Percentiles rank a stretch among this genome's conserved stretches.
phyloP scores from a whole-genome alignment of 2,329 filamentous ascomycete species.

The Cladosporium sp. region DNA sequence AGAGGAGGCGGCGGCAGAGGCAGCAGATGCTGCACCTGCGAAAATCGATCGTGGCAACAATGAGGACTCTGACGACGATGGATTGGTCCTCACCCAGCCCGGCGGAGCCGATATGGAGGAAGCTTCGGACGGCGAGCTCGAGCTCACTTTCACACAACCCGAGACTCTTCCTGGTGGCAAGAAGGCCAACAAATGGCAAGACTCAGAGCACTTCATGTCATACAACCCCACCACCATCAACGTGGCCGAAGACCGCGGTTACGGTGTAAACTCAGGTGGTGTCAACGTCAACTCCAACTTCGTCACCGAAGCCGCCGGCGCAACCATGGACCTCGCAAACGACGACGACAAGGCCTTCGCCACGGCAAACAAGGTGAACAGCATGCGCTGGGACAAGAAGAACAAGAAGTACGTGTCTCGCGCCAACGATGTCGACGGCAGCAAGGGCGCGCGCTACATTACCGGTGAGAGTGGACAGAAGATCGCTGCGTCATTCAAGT shows the following conservation, averaged over 20 bases:
- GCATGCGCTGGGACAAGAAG: slow-evolving; percentile 96
- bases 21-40: slow-evolving; percentile 6
- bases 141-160: slow-evolving; percentile 51
- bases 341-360: slow-evolving; percentile 85
- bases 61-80: slow-evolving; percentile 38
- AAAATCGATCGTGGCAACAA: slow-evolving; percentile 42
- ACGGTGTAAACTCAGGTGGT: slow-evolving; percentile 81
- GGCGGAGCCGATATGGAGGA: slow-evolving; percentile 41
- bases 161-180: slow-evolving; percentile 22
- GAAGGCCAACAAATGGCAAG: slow-evolving; percentile 62
- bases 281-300: slow-evolving; percentile 68
- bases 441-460: slow-evolving; percentile 64
- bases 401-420: slow-evolving; percentile 90
- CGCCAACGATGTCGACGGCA: slow-evolving; percentile 93
- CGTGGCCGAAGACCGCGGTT: slow-evolving; percentile 83
- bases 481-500: slow-evolving; percentile 91
- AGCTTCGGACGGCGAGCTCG: slow-evolving; percentile 55
- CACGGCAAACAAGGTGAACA: slow-evolving; percentile 65
- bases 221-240: slow-evolving; percentile 83
- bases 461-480: slow-evolving; percentile 94
- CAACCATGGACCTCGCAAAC: slow-evolving; percentile 88
- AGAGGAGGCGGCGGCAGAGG: slow-evolving; percentile 22
- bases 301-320: slow-evolving; percentile 79
- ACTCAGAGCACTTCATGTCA: slow-evolving; percentile 92
- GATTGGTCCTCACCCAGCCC: slow-evolving; percentile 38